Percentiles rank a stretch among this genome's conserved stretches.
Evolutionary conservation across 768 basidiomycete genomes (phyloP).

Genomic region (Inosperma sp.): DNA sequence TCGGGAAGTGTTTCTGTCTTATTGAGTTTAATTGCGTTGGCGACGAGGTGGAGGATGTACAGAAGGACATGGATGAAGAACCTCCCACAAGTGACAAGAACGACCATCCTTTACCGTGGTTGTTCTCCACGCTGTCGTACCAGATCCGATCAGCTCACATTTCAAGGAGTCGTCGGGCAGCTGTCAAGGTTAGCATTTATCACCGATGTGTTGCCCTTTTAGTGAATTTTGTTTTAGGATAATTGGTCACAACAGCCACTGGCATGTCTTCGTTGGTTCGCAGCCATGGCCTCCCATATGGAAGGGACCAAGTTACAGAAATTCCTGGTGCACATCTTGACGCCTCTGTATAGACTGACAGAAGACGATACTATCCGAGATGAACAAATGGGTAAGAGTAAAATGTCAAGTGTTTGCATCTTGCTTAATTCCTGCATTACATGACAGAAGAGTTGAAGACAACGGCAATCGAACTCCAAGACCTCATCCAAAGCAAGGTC

Average conservation of each 20-base stretch:
- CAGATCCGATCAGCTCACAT: constrained; percentile 76
- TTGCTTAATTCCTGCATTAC: not conserved
- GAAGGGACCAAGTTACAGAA: constrained; percentile 50
- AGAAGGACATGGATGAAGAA: constrained; percentile 20
- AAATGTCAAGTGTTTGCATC: not conserved
- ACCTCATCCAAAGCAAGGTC: constrained; percentile 82
- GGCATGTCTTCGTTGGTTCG: constrained; percentile 87
- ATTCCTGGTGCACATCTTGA: constrained; percentile 80
- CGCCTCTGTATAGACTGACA: constrained; percentile 79
- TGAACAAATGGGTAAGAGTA: constrained; percentile 64
- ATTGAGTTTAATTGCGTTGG: constrained; percentile 30
- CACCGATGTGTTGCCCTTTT: constrained; percentile 1
- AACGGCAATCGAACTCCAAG: constrained; percentile 76
- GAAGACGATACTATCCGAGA: constrained; percentile 86
- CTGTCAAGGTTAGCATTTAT: constrained; percentile 37
- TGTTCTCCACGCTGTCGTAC: constrained; percentile 92
- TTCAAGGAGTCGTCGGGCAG: constrained; percentile 53
- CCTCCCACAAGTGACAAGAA: constrained; percentile 25
- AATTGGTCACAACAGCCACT: constrained; percentile 83
- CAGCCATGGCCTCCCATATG: constrained; percentile 80
- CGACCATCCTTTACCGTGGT: constrained; percentile 71
- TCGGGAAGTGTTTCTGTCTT: constrained; percentile 79
- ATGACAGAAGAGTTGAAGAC: constrained; percentile 74
- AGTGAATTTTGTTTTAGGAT: constrained; percentile 39
- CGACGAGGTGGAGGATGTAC: constrained; percentile 30